Percentiles rank a stretch among this genome's conserved stretches.
phyloP scores from a whole-genome alignment of 1,284 basidiomycete genomes.

The Malassezia vespertilionis region DNA sequence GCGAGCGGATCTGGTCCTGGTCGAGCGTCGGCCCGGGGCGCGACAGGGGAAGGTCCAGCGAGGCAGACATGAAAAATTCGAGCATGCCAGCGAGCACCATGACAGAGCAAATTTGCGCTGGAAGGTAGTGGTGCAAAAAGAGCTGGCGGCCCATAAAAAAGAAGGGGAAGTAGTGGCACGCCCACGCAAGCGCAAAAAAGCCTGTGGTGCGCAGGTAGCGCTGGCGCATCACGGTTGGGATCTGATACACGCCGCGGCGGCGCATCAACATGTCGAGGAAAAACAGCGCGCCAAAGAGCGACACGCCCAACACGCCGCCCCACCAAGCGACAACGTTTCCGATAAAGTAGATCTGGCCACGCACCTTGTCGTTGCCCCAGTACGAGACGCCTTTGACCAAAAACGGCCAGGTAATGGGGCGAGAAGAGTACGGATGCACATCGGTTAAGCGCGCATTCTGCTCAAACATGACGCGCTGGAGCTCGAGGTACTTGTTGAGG shows the following conservation, averaged over 20 bases:
- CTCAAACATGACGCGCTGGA: slow-evolving; percentile 89
- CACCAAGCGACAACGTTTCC: slow-evolving; percentile 94
- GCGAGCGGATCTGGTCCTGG: slow-evolving; percentile 11
- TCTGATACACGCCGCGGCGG: slow-evolving; percentile 69
- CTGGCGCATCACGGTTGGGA: slow-evolving; percentile 68
- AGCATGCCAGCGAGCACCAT: slow-evolving; percentile 81
- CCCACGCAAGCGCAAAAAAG: slow-evolving; percentile 90
- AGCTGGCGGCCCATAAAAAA: slow-evolving; percentile 94
- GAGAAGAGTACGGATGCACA: slow-evolving; percentile 86
- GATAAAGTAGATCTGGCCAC: slow-evolving; percentile 89
- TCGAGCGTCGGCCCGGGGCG: slow-evolving; percentile 51
- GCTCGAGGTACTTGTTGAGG: slow-evolving; percentile 83
- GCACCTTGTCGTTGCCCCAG: slow-evolving; percentile 71
- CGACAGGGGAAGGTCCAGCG: slow-evolving; percentile 85
- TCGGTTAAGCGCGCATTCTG: slow-evolving; percentile 93
- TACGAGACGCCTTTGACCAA: slow-evolving; percentile 87
- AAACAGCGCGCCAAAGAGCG: slow-evolving; percentile 77
- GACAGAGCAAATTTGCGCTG: slow-evolving; percentile 67
- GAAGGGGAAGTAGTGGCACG: slow-evolving; percentile 91
- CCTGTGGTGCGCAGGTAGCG: slow-evolving; percentile 84
- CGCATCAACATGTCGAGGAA: slow-evolving; percentile 79
- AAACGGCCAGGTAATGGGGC: slow-evolving; percentile 97
- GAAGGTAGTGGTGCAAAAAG: slow-evolving; percentile 87
- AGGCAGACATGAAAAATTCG: slow-evolving; percentile 61
- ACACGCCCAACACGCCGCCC: slow-evolving; percentile 71